A percentile compares a stretch with the other conserved stretches of the same genome.
phyloP scores from a whole-genome alignment of 1,139 yeast species.

The Hyphopichia pseudoburtonii region DNA sequence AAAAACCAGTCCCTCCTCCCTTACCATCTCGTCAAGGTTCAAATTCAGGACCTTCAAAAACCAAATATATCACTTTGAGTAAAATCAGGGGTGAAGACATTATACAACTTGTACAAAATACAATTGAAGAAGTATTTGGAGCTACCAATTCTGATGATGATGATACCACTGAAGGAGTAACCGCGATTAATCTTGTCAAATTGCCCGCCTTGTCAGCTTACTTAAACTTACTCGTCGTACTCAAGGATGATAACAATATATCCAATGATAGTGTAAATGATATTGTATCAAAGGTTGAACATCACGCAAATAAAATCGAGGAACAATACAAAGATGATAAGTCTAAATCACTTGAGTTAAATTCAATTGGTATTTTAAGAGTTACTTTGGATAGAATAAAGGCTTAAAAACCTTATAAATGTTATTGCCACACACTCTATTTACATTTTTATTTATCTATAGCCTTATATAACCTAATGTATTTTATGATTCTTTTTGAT shows the following conservation, averaged over 20 bases:
- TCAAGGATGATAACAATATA: conserved; percentile 27
- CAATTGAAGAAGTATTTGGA: conserved; percentile 32
- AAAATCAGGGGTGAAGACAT: conserved; percentile 39
- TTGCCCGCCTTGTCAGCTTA: conserved; percentile 51
- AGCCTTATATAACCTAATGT: too few relatives aligned
- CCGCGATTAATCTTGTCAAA: conserved; percentile 22
- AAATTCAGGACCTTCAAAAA: background rate
- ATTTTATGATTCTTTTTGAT: too few relatives aligned
- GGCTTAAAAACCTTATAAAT: too few relatives aligned
- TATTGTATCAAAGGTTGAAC: conserved; percentile 16
- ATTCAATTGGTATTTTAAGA: conserved; percentile 38
- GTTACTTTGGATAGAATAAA: conserved; percentile 41
- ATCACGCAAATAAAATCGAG: conserved; percentile 15
- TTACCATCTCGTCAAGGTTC: conserved; percentile 8
- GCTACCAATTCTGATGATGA: conserved; percentile 10
- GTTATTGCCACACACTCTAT: too few relatives aligned
- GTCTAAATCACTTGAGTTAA: conserved; percentile 23
- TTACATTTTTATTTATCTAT: too few relatives aligned
- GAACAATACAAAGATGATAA: conserved; percentile 13
- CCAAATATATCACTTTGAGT: conserved; percentile 39
- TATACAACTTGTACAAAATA: conserved; percentile 33
- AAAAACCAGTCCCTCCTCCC: conserved; percentile 11
- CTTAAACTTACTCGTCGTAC: conserved; percentile 53
- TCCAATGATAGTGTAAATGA: conserved; percentile 21
- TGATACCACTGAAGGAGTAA: conserved; percentile 10